Evolutionary conservation across 768 basidiomycete genomes (phyloP).

Genomic region (Suillus subluteus): DNA sequence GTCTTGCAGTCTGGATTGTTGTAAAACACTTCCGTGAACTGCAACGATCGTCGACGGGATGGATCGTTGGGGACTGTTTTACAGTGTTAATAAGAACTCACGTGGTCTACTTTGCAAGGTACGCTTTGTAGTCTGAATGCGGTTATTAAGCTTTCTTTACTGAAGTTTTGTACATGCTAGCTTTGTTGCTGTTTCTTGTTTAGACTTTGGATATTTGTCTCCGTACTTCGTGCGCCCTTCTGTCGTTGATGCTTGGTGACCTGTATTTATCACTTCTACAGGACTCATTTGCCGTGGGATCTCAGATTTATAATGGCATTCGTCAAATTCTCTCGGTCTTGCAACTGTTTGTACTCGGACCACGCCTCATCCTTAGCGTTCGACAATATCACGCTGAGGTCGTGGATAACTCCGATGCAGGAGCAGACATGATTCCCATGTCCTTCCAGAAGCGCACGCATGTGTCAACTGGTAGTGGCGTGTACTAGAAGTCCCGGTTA

Average conservation of each 20-base stretch:
- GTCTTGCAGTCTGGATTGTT: neutral
- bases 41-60: neutral
- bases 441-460: neutral
- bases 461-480: neutral
- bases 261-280: neutral
- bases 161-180: neutral
- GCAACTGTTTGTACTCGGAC: slow-evolving; percentile 3
- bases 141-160: neutral
- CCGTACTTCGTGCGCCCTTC: neutral
- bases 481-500: neutral
- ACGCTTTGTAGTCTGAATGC: neutral
- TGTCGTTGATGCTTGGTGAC: neutral
- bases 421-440: neutral
- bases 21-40: neutral
- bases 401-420: neutral
- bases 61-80: neutral
- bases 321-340: neutral
- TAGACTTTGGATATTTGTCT: neutral
- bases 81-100: neutral
- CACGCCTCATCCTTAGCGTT: slow-evolving; percentile 4
- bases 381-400: neutral
- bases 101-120: neutral
- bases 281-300: neutral
- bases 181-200: neutral
- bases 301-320: neutral